Percentiles rank a stretch among this genome's conserved stretches.
These are phyloP conservation scores for Marsdenia floribunda DNA, from an alignment of 257 asterid species.

Conservation along the genomic window DNA sequence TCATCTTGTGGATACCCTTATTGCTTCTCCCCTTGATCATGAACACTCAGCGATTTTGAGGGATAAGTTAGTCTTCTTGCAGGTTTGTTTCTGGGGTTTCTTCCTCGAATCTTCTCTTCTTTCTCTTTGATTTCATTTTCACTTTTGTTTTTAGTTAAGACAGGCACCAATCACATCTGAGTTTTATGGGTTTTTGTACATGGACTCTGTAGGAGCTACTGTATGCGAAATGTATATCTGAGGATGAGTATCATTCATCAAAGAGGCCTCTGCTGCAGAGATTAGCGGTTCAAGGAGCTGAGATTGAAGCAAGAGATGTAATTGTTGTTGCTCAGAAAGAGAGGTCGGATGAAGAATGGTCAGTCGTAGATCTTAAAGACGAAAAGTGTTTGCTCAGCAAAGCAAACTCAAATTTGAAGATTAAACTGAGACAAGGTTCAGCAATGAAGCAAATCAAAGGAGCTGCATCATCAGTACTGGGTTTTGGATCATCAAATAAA, in stretches of 20 bases:
- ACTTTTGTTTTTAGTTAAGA: background rate
- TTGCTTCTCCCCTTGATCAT: conserved; percentile 60
- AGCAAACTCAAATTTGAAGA: conserved; percentile 28
- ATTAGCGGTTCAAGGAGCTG: conserved; percentile 89
- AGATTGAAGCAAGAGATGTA: conserved; percentile 75
- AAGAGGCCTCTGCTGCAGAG: conserved; percentile 87
- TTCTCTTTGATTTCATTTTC: too few species aligned
- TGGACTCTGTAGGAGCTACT: conserved; percentile 53
- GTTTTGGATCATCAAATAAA: conserved; percentile 43
- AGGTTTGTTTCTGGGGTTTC: conserved; percentile 35
- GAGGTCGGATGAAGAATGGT: conserved; percentile 55
- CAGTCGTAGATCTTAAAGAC: conserved; percentile 59
- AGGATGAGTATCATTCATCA: conserved; percentile 77
- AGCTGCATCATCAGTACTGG: conserved; percentile 45
- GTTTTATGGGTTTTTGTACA: background rate
- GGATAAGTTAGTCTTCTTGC: conserved; percentile 88
- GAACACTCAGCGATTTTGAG: conserved; percentile 61
- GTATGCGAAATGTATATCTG: conserved; percentile 75
- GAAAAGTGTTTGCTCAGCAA: conserved; percentile 28
- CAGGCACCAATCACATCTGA: background rate
- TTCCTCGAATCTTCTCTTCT: background rate
- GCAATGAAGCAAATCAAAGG: conserved; percentile 48
- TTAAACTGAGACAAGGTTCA: conserved; percentile 27
- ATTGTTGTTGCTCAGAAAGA: conserved; percentile 38
- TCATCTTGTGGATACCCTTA: conserved; percentile 65